A percentile compares a stretch with the other conserved stretches of the same genome.
These are phyloP conservation scores for Peronosclerospora sorghi DNA, from an alignment of 352 stramenopile species.

Conservation along the genomic window DNA sequence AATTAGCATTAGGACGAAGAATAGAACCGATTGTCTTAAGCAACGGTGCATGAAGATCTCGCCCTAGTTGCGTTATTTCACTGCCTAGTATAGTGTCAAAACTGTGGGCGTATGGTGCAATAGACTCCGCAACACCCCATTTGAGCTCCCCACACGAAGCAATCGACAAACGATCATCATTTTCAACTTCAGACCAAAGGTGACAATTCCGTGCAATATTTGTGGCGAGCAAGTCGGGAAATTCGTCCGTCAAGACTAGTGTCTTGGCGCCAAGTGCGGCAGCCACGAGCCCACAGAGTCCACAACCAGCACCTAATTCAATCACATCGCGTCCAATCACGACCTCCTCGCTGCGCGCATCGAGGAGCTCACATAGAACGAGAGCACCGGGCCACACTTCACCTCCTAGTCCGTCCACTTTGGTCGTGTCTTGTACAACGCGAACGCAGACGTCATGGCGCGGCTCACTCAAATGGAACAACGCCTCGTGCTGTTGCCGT, in stretches of 20 bases:
- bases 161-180: background rate
- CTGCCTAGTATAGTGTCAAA: conserved; percentile 54
- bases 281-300: conserved; percentile 38
- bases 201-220: conserved; percentile 33
- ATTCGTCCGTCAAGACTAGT: conserved; percentile 42
- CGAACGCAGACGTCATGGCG: conserved; percentile 13
- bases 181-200: conserved; percentile 15
- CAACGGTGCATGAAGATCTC: conserved; percentile 26
- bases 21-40: conserved; percentile 31
- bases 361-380: conserved; percentile 39
- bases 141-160: conserved; percentile 25
- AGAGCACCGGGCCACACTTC: conserved; percentile 51
- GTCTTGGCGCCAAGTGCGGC: conserved; percentile 22
- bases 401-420: conserved; percentile 41
- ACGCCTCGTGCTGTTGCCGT: conserved; percentile 29
- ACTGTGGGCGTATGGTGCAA: conserved; percentile 19
- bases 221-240: conserved; percentile 31
- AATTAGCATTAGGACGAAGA: conserved; percentile 14
- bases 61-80: conserved; percentile 46
- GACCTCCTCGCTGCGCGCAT: conserved; percentile 15
- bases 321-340: conserved; percentile 26
- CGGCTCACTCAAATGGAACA: conserved; percentile 13
- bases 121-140: conserved; percentile 20
- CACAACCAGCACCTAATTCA: conserved; percentile 49
- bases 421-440: conserved; percentile 41